These are phyloP conservation scores for Thielaviopsis populi DNA, from an alignment of 2,329 filamentous ascomycete genomes.

Conservation along the genomic window DNA sequence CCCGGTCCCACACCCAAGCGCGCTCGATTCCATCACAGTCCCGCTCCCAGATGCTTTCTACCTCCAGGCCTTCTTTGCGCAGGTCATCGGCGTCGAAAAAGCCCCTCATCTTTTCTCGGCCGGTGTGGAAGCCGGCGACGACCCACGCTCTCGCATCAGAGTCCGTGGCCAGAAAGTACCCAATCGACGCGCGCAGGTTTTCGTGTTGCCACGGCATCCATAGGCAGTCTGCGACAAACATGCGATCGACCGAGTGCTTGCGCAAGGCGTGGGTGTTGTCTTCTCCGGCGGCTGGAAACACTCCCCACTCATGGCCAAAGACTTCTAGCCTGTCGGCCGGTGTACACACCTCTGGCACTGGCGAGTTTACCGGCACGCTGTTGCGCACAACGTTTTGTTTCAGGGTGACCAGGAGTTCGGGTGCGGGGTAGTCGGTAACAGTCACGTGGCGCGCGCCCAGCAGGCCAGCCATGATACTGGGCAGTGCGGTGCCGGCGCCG, in stretches of 20 bases:
- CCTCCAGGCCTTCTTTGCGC: constrained; percentile 35
- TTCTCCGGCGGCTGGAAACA: constrained; percentile 22
- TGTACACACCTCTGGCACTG: constrained; percentile 11
- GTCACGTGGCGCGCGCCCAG: constrained; percentile 36
- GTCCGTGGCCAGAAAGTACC: constrained; percentile 40
- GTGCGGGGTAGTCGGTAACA: constrained; percentile 54
- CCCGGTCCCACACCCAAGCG: constrained; percentile 45
- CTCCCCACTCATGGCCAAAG: constrained; percentile 51
- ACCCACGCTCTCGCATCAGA: constrained; percentile 41
- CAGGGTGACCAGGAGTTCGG: constrained; percentile 43
- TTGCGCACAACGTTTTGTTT: constrained; percentile 41
- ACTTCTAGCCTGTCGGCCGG: constrained; percentile 28
- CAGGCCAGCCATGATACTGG: constrained; percentile 35
- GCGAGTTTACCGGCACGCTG: constrained; percentile 9
- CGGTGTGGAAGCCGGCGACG: constrained; percentile 60
- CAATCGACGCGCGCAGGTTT: constrained; percentile 48
- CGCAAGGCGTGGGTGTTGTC: constrained; percentile 9
- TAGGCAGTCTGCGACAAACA: constrained; percentile 57
- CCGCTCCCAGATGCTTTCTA: constrained; percentile 54
- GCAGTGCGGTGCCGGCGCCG: constrained; percentile 48
- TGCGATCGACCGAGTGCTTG: constrained; percentile 37
- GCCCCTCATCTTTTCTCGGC: constrained; percentile 45
- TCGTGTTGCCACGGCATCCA: constrained; percentile 62
- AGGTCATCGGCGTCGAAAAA: constrained; percentile 44
- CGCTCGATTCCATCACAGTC: constrained; percentile 49